Evolutionary conservation across 2,329 filamentous ascomycete genomes (phyloP).

Genomic region (Xylariaceae sp.): DNA sequence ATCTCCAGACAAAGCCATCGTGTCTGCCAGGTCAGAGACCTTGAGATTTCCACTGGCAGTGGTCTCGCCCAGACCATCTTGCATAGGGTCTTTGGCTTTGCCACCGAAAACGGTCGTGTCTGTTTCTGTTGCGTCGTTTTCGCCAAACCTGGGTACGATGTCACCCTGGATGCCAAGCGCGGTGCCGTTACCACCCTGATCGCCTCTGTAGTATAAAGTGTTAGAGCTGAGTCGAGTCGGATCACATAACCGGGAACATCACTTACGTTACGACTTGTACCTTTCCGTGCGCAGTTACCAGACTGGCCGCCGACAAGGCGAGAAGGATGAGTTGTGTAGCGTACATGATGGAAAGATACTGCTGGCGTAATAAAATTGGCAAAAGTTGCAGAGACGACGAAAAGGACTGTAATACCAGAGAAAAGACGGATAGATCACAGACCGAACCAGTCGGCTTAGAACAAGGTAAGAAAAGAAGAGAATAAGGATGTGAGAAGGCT

Average conservation of each 20-base stretch:
- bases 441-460: slow-evolving; percentile 4
- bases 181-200: slow-evolving; percentile 10
- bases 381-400: neutral
- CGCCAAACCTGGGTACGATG: slow-evolving; percentile 6
- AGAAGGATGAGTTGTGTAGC: slow-evolving; percentile 1
- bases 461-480: neutral
- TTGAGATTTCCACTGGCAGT: slow-evolving; percentile 4
- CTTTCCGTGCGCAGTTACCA: slow-evolving; percentile 10
- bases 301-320: slow-evolving; percentile 4
- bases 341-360: slow-evolving; percentile 2
- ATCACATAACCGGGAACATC: neutral
- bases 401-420: neutral
- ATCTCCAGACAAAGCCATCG: slow-evolving; percentile 6
- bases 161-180: slow-evolving; percentile 9
- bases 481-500: neutral
- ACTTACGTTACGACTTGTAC: slow-evolving; percentile 9
- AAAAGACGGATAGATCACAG: neutral
- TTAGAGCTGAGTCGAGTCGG: neutral
- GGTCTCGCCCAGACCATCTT: slow-evolving; percentile 9
- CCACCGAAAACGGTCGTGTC: slow-evolving; percentile 12
- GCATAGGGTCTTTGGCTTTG: slow-evolving; percentile 4
- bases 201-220: slow-evolving; percentile 2
- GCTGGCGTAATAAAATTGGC: neutral
- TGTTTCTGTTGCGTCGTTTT: slow-evolving; percentile 5
- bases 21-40: slow-evolving; percentile 6